Evolutionary conservation across 306 rosid species (phyloP).

Genomic region (Benincasa hispida): DNA sequence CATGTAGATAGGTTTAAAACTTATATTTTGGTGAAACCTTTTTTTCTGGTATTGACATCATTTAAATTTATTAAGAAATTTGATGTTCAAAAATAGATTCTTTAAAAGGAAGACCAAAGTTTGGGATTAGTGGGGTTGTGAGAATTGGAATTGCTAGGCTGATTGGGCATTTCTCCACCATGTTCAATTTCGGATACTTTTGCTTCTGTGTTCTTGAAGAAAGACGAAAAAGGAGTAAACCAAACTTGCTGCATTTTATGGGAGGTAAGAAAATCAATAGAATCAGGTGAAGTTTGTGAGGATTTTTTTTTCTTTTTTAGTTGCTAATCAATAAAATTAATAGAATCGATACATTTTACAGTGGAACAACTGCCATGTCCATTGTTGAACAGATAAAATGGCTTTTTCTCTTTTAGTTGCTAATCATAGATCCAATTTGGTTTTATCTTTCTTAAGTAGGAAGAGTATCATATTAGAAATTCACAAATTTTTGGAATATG

Average conservation of each 20-base stretch:
- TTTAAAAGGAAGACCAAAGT: not conserved
- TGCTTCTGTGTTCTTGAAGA: slow-evolving; percentile 66
- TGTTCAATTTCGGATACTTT: slow-evolving; percentile 72
- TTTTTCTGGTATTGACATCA: too few relatives aligned
- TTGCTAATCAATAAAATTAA: too few relatives aligned
- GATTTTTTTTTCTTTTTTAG: not conserved
- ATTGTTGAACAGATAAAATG: slow-evolving; percentile 69
- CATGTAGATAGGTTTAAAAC: too few relatives aligned
- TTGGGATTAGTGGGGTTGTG: not conserved
- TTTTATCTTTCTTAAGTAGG: not conserved
- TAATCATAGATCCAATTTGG: not conserved
- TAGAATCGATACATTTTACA: slow-evolving; percentile 62
- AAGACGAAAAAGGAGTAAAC: slow-evolving; percentile 79
- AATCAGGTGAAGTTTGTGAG: not conserved
- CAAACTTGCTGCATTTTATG: slow-evolving; percentile 94
- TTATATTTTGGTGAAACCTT: too few relatives aligned
- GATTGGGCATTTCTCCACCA: slow-evolving; percentile 74
- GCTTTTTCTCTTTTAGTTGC: not conserved
- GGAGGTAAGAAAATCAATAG: slow-evolving; percentile 46
- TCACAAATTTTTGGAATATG: too few relatives aligned
- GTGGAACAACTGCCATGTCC: slow-evolving; percentile 84
- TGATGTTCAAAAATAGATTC: slow-evolving; percentile 9
- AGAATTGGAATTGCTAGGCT: slow-evolving; percentile 6
- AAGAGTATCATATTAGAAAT: not conserved
- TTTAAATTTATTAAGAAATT: too few relatives aligned